Percentiles rank a stretch among this genome's conserved stretches.
Evolutionary conservation across 2,329 filamentous ascomycete genomes (phyloP).

Genomic region (Cercospora sojina): DNA sequence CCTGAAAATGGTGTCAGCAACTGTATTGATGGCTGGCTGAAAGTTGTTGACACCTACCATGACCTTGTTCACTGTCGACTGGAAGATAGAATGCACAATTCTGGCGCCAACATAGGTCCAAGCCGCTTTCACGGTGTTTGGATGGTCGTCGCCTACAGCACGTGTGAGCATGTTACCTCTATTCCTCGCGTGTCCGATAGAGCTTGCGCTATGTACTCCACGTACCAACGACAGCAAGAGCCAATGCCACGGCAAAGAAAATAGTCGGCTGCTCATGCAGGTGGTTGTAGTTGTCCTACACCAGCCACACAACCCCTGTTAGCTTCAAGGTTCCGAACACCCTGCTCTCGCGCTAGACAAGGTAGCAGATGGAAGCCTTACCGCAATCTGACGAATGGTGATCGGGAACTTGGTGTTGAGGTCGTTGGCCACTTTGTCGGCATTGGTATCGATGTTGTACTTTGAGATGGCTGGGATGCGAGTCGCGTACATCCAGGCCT

Average conservation of each 20-base stretch:
- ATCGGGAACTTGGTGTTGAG: constrained; percentile 22
- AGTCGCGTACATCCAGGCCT: constrained; percentile 43
- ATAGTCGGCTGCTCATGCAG: constrained; percentile 45
- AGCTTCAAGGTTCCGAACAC: not conserved
- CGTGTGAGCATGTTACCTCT: not conserved
- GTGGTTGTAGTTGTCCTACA: constrained; percentile 41
- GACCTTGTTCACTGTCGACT: constrained; percentile 38
- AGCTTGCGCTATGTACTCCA: not conserved
- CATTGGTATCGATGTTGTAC: constrained; percentile 28
- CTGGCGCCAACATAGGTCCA: constrained; percentile 43
- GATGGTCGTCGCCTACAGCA: constrained; percentile 25
- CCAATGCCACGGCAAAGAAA: constrained; percentile 42
- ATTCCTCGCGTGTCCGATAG: not conserved
- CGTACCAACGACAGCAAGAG: constrained; percentile 28
- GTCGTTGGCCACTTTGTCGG: constrained; percentile 14
- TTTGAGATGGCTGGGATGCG: constrained; percentile 39
- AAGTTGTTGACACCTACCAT: constrained; percentile 6
- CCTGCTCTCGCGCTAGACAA: not conserved
- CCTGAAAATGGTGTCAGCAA: not conserved
- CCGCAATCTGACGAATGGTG: constrained; percentile 33
- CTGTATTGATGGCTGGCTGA: not conserved
- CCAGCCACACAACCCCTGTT: not conserved
- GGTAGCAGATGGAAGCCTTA: not conserved
- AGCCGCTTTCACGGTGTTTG: constrained; percentile 37
- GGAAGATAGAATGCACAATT: constrained; percentile 41